Conservation (phyloP, 2,329 filamentous ascomycete species). For the Neonectria punicea region DNA sequence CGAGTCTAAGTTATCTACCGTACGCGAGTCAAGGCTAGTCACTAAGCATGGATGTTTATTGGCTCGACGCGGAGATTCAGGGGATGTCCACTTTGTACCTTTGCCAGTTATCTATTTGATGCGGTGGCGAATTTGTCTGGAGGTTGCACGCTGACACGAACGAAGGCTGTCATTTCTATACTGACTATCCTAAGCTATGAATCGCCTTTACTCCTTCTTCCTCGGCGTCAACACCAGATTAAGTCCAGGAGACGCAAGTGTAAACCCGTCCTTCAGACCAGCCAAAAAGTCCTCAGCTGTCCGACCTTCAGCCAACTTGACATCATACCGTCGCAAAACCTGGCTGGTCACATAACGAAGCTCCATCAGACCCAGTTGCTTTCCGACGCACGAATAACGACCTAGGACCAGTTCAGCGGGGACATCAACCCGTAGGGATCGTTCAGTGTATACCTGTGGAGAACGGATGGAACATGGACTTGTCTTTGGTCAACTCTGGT, state of each 20-base stretch:
- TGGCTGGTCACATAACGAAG: slow-evolving; percentile 27
- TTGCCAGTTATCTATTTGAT: not conserved
- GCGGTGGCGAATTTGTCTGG: not conserved
- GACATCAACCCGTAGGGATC: rapidly evolving
- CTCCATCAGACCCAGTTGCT: slow-evolving; percentile 33
- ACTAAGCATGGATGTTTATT: not conserved
- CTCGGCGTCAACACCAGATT: slow-evolving; percentile 14
- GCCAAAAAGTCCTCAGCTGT: not conserved
- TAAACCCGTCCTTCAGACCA: slow-evolving; percentile 27
- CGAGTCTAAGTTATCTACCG: too few relatives aligned
- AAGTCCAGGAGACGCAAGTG: slow-evolving; percentile 13
- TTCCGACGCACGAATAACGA: slow-evolving; percentile 30
- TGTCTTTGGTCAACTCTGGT: slow-evolving; percentile 23
- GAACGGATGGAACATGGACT: slow-evolving; percentile 24
- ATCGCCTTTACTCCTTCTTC: not conserved
- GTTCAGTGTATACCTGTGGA: slow-evolving; percentile 13
- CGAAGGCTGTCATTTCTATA: not conserved
- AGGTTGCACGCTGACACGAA: too few relatives aligned
- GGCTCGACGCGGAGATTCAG: not conserved
- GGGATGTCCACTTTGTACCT: not conserved
- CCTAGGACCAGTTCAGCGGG: not conserved
- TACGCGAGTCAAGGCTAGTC: not conserved
- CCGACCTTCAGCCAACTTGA: slow-evolving; percentile 2
- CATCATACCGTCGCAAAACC: slow-evolving; percentile 22
- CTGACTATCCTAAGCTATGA: too few relatives aligned